phyloP scores from a whole-genome alignment of 2,329 filamentous ascomycete genomes.

The Alternaria alternata region DNA sequence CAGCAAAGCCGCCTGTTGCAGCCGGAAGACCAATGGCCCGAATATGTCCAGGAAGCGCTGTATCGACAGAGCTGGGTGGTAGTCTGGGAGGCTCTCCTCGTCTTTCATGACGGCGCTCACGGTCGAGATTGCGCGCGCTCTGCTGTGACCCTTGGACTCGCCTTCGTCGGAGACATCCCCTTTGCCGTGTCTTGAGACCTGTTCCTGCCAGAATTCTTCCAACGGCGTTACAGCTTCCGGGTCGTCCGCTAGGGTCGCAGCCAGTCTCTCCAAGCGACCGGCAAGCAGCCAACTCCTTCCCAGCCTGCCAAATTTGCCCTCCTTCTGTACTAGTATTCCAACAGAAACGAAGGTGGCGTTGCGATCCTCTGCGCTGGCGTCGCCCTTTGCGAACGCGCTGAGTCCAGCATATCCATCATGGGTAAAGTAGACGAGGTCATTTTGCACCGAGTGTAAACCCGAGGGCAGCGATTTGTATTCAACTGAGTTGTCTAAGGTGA shows the following conservation, averaged over 20 bases:
- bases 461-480: constrained; percentile 98
- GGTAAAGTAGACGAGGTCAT: constrained; percentile 92
- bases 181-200: constrained; percentile 39
- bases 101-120: constrained; percentile 65
- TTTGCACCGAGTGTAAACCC: constrained; percentile 84
- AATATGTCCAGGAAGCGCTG: constrained; percentile 80
- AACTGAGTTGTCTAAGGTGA: constrained; percentile 83
- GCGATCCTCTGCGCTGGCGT: constrained; percentile 78
- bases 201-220: constrained; percentile 80
- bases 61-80: constrained; percentile 88
- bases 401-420: constrained; percentile 85
- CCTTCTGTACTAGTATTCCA: constrained; percentile 85
- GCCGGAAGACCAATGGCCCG: constrained; percentile 89
- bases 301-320: constrained; percentile 73
- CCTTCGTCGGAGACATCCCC: neutral
- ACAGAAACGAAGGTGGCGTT: constrained; percentile 94
- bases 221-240: constrained; percentile 69
- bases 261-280: constrained; percentile 75
- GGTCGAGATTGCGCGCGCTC: constrained; percentile 55
- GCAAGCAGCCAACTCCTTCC: constrained; percentile 92
- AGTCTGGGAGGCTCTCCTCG: constrained; percentile 73
- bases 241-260: constrained; percentile 69
- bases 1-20: constrained; percentile 85
- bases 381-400: constrained; percentile 88
- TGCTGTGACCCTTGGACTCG: constrained; percentile 31